Conservation (phyloP, 179 eudicot species). For the Gypsophila paniculata region DNA sequence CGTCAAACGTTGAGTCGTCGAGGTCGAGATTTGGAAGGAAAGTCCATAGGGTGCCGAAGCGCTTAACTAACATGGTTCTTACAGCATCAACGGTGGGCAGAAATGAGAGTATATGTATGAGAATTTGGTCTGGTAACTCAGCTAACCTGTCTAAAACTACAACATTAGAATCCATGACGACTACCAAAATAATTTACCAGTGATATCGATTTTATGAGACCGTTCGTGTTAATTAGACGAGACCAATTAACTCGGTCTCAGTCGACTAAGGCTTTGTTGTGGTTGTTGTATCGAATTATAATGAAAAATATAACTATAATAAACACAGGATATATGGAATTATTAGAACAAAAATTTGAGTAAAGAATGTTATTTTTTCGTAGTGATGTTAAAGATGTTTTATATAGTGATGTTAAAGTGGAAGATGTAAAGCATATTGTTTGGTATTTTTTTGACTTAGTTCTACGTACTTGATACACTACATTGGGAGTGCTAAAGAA, state of each 20-base stretch:
- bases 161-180: conserved; percentile 5
- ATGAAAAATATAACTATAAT: too few species aligned
- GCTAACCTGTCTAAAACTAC: conserved; percentile 17
- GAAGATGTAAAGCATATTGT: not conserved
- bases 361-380: too few species aligned
- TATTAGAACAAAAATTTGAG: too few species aligned
- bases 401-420: not conserved
- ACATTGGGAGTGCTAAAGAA: not conserved
- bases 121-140: conserved; percentile 21
- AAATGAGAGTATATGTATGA: conserved; percentile 26
- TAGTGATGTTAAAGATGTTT: too few species aligned
- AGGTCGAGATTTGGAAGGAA: conserved; percentile 17
- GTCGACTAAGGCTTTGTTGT: not conserved
- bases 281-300: too few species aligned
- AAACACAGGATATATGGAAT: too few species aligned
- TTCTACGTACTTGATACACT: not conserved
- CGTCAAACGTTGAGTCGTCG: not conserved
- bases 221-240: not conserved
- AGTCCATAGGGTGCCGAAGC: conserved; percentile 25
- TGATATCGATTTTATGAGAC: not conserved
- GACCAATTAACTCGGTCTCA: not conserved
- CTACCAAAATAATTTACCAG: not conserved
- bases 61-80: conserved; percentile 17
- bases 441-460: not conserved
- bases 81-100: conserved; percentile 23